Conservation (phyloP, 1,139 yeast species). For the Candida labiduridarum region DNA sequence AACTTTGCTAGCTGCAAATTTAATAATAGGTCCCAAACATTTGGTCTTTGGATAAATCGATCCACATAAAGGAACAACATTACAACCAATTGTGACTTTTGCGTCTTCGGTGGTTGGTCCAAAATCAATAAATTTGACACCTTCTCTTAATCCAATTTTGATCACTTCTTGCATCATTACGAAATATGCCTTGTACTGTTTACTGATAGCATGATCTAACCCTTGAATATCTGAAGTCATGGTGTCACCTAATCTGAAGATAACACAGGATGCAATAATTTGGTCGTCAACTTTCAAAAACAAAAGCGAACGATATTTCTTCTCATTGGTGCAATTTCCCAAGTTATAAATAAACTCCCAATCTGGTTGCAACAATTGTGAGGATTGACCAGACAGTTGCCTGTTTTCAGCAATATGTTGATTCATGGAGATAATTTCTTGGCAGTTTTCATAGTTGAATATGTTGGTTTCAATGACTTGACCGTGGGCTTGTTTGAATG, state of each 20-base stretch:
- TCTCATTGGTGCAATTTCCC: slow-evolving; percentile 26
- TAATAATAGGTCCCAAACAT: slow-evolving; percentile 20
- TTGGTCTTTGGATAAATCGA: slow-evolving; percentile 21
- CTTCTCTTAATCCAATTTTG: slow-evolving; percentile 39
- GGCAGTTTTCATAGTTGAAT: slow-evolving; percentile 32
- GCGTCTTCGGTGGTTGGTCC: slow-evolving; percentile 43
- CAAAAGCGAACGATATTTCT: slow-evolving; percentile 31
- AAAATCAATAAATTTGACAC: slow-evolving; percentile 43
- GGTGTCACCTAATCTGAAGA: slow-evolving; percentile 46
- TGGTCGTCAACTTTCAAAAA: slow-evolving; percentile 39
- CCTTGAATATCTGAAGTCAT: slow-evolving; percentile 50
- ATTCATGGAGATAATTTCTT: slow-evolving; percentile 35
- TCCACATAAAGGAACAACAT: slow-evolving; percentile 39
- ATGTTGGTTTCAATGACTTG: slow-evolving; percentile 25
- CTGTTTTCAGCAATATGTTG: slow-evolving; percentile 40
- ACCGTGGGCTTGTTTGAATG: slow-evolving; percentile 38
- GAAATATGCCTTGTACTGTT: slow-evolving; percentile 45
- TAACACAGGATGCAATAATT: slow-evolving; percentile 43
- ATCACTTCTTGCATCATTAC: slow-evolving; percentile 53
- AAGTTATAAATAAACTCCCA: slow-evolving; percentile 30
- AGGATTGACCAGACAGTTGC: slow-evolving; percentile 36
- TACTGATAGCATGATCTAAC: slow-evolving; percentile 40
- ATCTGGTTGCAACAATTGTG: slow-evolving; percentile 38
- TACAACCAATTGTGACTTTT: slow-evolving; percentile 43
- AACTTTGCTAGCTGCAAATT: slow-evolving; percentile 24